Evolutionary conservation across 2,329 filamentous ascomycete genomes (phyloP).

Genomic region (Claviceps monticola): DNA sequence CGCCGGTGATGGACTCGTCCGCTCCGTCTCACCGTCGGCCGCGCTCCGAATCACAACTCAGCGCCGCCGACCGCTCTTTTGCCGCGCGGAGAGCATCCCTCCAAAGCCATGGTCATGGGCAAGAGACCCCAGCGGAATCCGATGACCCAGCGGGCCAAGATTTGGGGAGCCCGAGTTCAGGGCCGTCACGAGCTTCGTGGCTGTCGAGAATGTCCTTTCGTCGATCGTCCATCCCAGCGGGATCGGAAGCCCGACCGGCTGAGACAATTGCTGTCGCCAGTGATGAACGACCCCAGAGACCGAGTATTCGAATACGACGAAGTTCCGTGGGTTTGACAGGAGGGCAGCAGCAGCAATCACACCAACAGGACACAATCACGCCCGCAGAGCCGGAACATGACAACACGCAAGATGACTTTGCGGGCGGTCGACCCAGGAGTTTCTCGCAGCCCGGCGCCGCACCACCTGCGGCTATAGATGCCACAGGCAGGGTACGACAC

Average conservation of each 20-base stretch:
- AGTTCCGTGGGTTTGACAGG: conserved; percentile 5
- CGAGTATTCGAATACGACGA: conserved; percentile 13
- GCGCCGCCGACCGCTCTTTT: not conserved
- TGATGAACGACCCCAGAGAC: conserved; percentile 7
- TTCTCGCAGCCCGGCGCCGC: conserved; percentile 21
- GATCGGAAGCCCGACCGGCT: not conserved
- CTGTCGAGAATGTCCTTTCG: conserved; percentile 3
- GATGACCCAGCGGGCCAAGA: conserved; percentile 2
- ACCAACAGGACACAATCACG: not conserved
- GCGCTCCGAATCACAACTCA: conserved; percentile 1
- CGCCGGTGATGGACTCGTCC: conserved; percentile 3
- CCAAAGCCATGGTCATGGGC: not conserved
- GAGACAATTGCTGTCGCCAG: not conserved
- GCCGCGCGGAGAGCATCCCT: not conserved
- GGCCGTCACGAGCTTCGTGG: conserved; percentile 3
- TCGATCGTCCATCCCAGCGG: conserved; percentile 1
- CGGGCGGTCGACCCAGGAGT: conserved; percentile 18
- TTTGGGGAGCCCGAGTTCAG: not conserved
- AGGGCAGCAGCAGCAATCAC: not conserved
- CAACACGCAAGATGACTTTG: not conserved
- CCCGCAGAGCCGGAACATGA: not conserved
- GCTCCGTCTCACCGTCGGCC: conserved; percentile 1
- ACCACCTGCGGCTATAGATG: conserved; percentile 10
- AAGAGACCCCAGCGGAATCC: not conserved
- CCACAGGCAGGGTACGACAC: conserved; percentile 12